Evolutionary conservation across 768 basidiomycete species (phyloP).

Genomic region (Boletellus emodensis): DNA sequence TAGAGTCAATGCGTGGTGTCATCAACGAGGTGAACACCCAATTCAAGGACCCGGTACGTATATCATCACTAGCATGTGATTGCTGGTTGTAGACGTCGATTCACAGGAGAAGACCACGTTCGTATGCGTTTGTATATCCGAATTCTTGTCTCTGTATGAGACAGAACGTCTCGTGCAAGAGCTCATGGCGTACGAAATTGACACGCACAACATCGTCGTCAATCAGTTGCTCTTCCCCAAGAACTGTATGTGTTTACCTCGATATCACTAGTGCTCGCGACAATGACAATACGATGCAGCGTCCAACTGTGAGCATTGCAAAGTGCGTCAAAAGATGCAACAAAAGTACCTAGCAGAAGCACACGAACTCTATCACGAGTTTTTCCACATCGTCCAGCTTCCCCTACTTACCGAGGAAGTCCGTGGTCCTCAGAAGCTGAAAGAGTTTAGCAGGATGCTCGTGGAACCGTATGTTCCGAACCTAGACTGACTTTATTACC

Average conservation of each 20-base stretch:
- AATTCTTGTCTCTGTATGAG: conserved; percentile 97
- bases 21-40: conserved; percentile 99
- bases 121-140: conserved; percentile 97
- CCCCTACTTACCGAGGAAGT: conserved; percentile 97
- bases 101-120: conserved; percentile 95
- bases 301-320: conserved; percentile 94
- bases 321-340: conserved; percentile 94
- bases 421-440: conserved; percentile 88
- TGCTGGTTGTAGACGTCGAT: background rate
- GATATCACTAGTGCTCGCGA: background rate
- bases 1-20: conserved; percentile 93
- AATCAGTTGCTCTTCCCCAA: conserved; percentile 96
- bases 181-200: conserved; percentile 89
- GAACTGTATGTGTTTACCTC: conserved; percentile 54
- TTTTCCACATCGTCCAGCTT: conserved; percentile 94
- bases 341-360: conserved; percentile 97
- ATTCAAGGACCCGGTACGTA: conserved; percentile 93
- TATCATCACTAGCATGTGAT: background rate
- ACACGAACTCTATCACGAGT: conserved; percentile 95
- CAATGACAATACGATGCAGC: conserved; percentile 38
- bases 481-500: conserved; percentile 14
- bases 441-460: conserved; percentile 90
- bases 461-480: conserved; percentile 70
- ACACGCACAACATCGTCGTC: conserved; percentile 98
- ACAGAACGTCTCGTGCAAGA: conserved; percentile 98